These are phyloP conservation scores for Neopestalotiopsis sp. DNA, from an alignment of 2,329 filamentous ascomycete genomes.

Conservation along the genomic window DNA sequence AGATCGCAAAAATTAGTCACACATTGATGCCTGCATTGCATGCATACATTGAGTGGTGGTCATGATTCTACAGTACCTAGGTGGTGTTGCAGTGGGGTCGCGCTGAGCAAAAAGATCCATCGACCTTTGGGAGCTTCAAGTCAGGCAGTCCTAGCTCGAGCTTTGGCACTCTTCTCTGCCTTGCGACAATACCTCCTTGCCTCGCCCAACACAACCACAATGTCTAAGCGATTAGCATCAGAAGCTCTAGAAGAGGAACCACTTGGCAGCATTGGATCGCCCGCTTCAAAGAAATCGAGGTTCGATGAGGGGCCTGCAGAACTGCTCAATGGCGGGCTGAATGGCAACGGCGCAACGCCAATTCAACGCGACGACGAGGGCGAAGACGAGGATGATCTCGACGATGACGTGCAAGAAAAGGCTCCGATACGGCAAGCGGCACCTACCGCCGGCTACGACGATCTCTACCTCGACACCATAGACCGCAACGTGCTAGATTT, in stretches of 20 bases:
- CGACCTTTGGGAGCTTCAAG: background rate
- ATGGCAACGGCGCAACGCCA: conserved; percentile 29
- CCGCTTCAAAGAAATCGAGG: conserved; percentile 64
- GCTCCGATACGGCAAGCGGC: conserved; percentile 73
- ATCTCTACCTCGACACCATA: conserved; percentile 97
- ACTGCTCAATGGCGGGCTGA: conserved; percentile 23
- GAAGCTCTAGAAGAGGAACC: conserved; percentile 63
- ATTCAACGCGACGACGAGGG: conserved; percentile 34
- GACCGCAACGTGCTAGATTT: conserved; percentile 93
- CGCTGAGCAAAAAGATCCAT: background rate
- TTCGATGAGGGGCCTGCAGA: conserved; percentile 48
- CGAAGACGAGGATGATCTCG: conserved; percentile 46
- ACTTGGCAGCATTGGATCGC: conserved; percentile 55
- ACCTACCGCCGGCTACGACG: conserved; percentile 86
- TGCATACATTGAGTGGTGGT: background rate
- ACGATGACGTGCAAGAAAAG: conserved; percentile 40
- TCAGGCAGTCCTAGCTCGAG: background rate
- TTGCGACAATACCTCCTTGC: conserved; percentile 10
- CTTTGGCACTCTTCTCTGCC: conserved; percentile 8
- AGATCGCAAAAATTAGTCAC: too few species aligned
- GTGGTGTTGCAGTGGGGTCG: background rate
- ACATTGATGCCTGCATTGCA: too few species aligned
- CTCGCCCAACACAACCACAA: conserved; percentile 24
- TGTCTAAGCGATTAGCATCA: conserved; percentile 64
- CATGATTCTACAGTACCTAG: background rate